Conservation (phyloP, 2,329 filamentous ascomycete species). For the Xylaria sp. region DNA sequence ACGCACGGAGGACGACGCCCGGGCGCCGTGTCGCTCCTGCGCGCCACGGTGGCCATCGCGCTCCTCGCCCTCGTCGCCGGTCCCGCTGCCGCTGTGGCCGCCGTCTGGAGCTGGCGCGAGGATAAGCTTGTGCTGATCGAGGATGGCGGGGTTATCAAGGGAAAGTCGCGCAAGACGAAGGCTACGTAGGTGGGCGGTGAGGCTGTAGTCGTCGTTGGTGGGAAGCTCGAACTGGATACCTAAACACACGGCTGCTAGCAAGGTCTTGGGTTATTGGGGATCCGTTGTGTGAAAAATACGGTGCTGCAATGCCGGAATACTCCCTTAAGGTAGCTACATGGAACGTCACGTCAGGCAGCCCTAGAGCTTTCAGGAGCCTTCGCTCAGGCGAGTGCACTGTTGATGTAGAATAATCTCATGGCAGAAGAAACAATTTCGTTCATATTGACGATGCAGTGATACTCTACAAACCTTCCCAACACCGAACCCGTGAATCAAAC, state of each 20-base stretch:
- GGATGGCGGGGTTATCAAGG: slow-evolving; percentile 25
- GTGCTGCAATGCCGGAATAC: too few relatives aligned
- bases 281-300: too few relatives aligned
- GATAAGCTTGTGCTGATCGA: slow-evolving; percentile 32
- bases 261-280: too few relatives aligned
- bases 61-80: slow-evolving; percentile 27
- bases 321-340: background rate
- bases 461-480: slow-evolving; percentile 20
- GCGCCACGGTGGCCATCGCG: slow-evolving; percentile 23
- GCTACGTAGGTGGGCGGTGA: slow-evolving; percentile 1
- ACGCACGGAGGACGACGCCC: background rate
- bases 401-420: slow-evolving; percentile 15
- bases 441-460: slow-evolving; percentile 29
- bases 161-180: slow-evolving; percentile 26
- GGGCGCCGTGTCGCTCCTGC: slow-evolving; percentile 11
- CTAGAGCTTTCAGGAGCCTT: background rate
- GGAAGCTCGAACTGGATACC: too few relatives aligned
- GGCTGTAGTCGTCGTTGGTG: background rate
- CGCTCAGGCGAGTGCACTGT: background rate
- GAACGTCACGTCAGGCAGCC: background rate
- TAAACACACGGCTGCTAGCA: too few relatives aligned
- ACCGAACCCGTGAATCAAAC: slow-evolving; percentile 5
- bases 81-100: slow-evolving; percentile 29
- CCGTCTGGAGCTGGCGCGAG: slow-evolving; percentile 35
- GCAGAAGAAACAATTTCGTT: slow-evolving; percentile 15